Evolutionary conservation across 2,329 filamentous ascomycete genomes (phyloP).

Genomic region (Endoconidiophora polonica): DNA sequence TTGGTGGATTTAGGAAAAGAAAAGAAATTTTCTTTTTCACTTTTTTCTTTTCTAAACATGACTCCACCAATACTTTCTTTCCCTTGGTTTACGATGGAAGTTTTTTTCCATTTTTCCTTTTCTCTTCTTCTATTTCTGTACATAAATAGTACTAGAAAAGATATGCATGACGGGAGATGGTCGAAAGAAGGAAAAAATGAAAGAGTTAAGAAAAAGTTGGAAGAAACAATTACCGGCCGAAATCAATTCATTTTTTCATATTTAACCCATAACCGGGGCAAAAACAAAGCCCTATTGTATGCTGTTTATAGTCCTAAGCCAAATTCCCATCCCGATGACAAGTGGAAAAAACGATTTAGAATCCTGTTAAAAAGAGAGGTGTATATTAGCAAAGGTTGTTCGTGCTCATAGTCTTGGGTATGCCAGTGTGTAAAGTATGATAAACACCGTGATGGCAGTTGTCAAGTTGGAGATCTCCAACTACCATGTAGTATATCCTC

Average conservation of each 20-base stretch:
- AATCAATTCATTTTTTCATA: conserved; percentile 21
- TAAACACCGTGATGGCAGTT: too few species aligned
- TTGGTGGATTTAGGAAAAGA: too few species aligned
- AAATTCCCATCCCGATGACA: conserved; percentile 30
- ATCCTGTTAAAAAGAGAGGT: conserved; percentile 19
- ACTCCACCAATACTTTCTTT: too few species aligned
- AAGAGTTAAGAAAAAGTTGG: neutral
- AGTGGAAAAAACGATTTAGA: conserved; percentile 26
- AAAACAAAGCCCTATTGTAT: conserved; percentile 27
- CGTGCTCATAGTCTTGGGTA: too few species aligned
- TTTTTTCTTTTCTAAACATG: too few species aligned
- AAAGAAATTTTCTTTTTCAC: too few species aligned
- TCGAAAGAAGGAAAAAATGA: neutral
- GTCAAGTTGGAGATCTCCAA: too few species aligned
- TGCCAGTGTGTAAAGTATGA: too few species aligned
- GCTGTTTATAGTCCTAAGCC: conserved; percentile 30
- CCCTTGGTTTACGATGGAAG: too few species aligned
- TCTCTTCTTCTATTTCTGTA: neutral
- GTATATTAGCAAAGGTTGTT: neutral
- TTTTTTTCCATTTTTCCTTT: neutral
- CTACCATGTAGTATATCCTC: too few species aligned
- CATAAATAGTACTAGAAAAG: neutral
- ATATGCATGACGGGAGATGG: neutral
- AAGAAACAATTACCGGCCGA: conserved; percentile 12
- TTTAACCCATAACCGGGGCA: conserved; percentile 23